Evolutionary conservation across 2,329 filamentous ascomycete genomes (phyloP).

Genomic region (Didymella segeticola): DNA sequence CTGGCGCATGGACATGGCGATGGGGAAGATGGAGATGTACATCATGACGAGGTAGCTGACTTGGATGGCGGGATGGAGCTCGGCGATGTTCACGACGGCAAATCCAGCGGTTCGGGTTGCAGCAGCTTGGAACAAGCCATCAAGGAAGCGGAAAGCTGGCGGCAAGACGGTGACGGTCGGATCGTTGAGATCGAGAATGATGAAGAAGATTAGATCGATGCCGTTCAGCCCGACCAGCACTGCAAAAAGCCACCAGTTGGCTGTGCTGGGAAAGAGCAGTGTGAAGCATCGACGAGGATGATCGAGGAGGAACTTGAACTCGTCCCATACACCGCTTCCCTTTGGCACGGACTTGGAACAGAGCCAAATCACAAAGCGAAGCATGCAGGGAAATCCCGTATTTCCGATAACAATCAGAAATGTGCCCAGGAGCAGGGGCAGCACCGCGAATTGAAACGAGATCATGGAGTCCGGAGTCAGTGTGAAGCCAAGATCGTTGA

Average conservation of each 20-base stretch:
- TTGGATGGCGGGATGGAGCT: conserved; percentile 87
- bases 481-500: conserved; percentile 95
- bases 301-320: conserved; percentile 87
- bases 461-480: conserved; percentile 93
- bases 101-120: conserved; percentile 93
- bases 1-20: conserved; percentile 90
- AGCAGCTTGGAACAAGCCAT: conserved; percentile 88
- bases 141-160: conserved; percentile 76
- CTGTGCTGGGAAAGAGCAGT: conserved; percentile 84
- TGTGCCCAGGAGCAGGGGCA: conserved; percentile 76
- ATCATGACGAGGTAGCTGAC: conserved; percentile 98
- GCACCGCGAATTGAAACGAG: conserved; percentile 79
- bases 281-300: conserved; percentile 97
- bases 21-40: conserved; percentile 98
- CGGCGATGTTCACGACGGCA: conserved; percentile 76
- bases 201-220: conserved; percentile 87
- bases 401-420: conserved; percentile 95
- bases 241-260: conserved; percentile 95
- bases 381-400: conserved; percentile 92
- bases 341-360: conserved; percentile 70
- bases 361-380: conserved; percentile 91
- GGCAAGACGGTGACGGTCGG: conserved; percentile 71
- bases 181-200: conserved; percentile 85
- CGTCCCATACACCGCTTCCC: conserved; percentile 80
- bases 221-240: conserved; percentile 83